Conservation (phyloP, 371 early-diverging fungal genomes). For the Mucor irregularis region DNA sequence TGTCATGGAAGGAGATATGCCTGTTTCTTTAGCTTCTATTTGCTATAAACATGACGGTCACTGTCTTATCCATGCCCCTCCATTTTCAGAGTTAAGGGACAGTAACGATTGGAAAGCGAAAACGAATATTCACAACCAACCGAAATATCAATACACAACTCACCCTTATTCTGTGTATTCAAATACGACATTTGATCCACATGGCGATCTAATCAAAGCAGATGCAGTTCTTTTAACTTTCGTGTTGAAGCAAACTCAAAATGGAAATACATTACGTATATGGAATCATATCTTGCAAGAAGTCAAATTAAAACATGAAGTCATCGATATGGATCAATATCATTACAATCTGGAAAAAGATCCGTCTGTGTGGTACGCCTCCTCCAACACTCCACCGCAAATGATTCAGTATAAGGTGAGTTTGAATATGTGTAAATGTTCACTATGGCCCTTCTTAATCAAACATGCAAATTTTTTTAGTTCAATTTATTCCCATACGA, state of each 20-base stretch:
- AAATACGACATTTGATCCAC: conserved; percentile 31
- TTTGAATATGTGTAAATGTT: too few relatives aligned
- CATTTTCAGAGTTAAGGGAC: conserved; percentile 18
- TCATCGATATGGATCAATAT: conserved; percentile 7
- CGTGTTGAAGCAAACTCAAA: conserved; percentile 17
- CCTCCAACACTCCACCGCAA: conserved; percentile 17
- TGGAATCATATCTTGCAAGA: conserved; percentile 19
- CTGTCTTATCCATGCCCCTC: conserved; percentile 60
- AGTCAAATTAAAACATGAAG: conserved; percentile 14
- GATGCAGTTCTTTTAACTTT: conserved; percentile 44
- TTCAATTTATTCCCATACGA: conserved; percentile 32
- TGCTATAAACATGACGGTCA: conserved; percentile 28
- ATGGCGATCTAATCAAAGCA: conserved; percentile 39
- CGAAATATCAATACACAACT: conserved; percentile 5
- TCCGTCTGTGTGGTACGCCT: conserved; percentile 7
- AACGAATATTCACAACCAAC: conserved; percentile 22
- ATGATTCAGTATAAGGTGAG: conserved; percentile 35
- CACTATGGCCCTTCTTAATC: too few relatives aligned
- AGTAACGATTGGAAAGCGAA: conserved; percentile 30
- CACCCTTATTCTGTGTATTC: conserved; percentile 53
- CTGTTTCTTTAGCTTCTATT: conserved; percentile 23
- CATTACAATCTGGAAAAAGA: background rate
- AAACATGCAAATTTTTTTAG: too few relatives aligned
- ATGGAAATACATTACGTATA: conserved; percentile 8
- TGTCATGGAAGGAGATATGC: conserved; percentile 18